Percentiles rank a stretch among this genome's conserved stretches.
Conservation (phyloP, 1,284 basidiomycete genomes). For the Chalciporus sp. region DNA sequence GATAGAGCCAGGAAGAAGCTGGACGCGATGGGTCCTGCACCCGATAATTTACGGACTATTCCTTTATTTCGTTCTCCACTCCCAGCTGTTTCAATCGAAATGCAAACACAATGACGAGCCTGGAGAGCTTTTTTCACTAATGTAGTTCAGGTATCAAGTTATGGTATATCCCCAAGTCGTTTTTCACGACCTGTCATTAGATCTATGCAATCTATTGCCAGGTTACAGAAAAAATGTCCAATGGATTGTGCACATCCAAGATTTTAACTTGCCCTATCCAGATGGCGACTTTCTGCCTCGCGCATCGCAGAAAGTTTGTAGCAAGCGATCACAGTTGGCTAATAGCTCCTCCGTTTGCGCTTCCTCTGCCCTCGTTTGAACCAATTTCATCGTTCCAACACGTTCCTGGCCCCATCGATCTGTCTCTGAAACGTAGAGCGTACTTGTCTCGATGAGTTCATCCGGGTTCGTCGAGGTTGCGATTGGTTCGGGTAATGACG, state of each 20-base stretch:
- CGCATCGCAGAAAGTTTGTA: slow-evolving; percentile 28
- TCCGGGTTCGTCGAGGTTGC: slow-evolving; percentile 16
- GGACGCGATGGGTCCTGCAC: slow-evolving; percentile 58
- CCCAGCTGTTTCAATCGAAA: slow-evolving; percentile 31
- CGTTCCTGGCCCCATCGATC: slow-evolving; percentile 55
- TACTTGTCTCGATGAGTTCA: slow-evolving; percentile 17
- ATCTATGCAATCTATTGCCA: neutral
- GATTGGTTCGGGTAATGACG: slow-evolving; percentile 18
- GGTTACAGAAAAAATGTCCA: neutral
- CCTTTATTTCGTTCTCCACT: slow-evolving; percentile 56
- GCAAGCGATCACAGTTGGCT: slow-evolving; percentile 55
- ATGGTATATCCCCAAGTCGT: neutral
- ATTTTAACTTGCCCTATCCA: slow-evolving; percentile 4
- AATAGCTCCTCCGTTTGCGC: slow-evolving; percentile 49
- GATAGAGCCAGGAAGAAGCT: slow-evolving; percentile 65
- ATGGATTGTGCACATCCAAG: neutral
- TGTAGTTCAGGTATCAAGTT: neutral
- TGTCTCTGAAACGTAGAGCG: slow-evolving; percentile 58
- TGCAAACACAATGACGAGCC: slow-evolving; percentile 10
- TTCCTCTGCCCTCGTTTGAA: slow-evolving; percentile 49
- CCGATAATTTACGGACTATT: slow-evolving; percentile 65
- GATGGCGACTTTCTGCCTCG: slow-evolving; percentile 27
- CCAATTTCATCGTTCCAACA: slow-evolving; percentile 51
- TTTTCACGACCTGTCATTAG: neutral
- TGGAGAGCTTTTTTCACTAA: neutral